These are phyloP conservation scores for Heterobasidion annosum DNA, from an alignment of 1,284 basidiomycete genomes.

Conservation along the genomic window DNA sequence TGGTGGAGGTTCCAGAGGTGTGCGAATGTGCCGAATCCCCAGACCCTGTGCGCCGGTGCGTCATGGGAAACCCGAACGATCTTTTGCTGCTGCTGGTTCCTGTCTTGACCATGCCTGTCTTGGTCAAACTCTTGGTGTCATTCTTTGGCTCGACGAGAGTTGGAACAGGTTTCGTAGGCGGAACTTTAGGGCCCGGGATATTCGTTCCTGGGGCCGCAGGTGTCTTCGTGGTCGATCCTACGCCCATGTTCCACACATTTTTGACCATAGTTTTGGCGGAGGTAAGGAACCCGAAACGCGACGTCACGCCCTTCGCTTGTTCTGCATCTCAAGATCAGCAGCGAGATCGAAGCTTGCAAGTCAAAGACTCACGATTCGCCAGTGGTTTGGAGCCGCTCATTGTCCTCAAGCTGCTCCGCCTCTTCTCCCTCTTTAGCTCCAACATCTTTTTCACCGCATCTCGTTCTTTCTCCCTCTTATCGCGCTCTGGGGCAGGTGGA, in stretches of 20 bases:
- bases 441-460: slow-evolving; percentile 54
- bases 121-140: too few species aligned
- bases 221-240: slow-evolving; percentile 15
- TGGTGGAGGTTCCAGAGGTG: not conserved
- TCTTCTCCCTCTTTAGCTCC: slow-evolving; percentile 50
- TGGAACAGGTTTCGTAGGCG: not conserved
- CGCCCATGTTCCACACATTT: slow-evolving; percentile 27
- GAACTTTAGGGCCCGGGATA: not conserved
- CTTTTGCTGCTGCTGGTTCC: not conserved
- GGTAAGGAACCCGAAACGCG: slow-evolving; percentile 27
- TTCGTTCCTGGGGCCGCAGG: not conserved
- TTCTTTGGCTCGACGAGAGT: too few species aligned
- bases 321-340: slow-evolving; percentile 4
- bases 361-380: slow-evolving; percentile 14
- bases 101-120: too few species aligned
- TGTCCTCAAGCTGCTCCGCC: slow-evolving; percentile 55
- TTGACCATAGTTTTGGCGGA: slow-evolving; percentile 31
- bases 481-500: not conserved
- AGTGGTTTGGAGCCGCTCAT: slow-evolving; percentile 42
- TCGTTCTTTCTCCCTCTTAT: slow-evolving; percentile 34
- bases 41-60: not conserved
- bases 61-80: not conserved
- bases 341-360: not conserved
- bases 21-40: not conserved
- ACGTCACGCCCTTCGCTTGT: slow-evolving; percentile 18